Percentiles rank a stretch among this genome's conserved stretches.
Conservation (phyloP, 768 basidiomycete species). For the Russula lepida region DNA sequence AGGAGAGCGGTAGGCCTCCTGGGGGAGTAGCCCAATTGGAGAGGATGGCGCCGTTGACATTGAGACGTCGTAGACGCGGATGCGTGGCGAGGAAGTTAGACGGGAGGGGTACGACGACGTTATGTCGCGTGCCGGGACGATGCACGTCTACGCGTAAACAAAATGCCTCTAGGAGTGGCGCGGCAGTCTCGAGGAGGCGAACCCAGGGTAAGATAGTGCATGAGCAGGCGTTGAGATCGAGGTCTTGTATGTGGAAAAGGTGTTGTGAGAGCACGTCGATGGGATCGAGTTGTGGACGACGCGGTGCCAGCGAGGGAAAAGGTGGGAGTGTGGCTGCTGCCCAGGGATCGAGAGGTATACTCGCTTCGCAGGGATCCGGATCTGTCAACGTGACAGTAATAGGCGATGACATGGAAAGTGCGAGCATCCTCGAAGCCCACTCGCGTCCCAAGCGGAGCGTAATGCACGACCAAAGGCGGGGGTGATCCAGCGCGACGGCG, state of each 20-base stretch:
- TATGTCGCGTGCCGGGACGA: background rate
- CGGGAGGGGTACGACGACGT: background rate
- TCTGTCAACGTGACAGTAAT: background rate
- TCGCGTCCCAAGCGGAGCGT: background rate
- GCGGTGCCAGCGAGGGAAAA: background rate
- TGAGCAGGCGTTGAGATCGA: slow-evolving; percentile 4
- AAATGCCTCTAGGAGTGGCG: slow-evolving; percentile 7
- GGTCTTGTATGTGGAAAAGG: slow-evolving; percentile 11
- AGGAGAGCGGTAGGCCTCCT: background rate
- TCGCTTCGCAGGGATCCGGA: background rate
- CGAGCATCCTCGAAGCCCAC: slow-evolving; percentile 9
- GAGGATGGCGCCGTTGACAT: background rate
- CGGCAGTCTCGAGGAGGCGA: background rate
- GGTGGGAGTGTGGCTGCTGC: background rate
- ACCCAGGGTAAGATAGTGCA: background rate
- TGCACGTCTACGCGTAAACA: background rate
- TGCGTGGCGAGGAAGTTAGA: slow-evolving; percentile 5
- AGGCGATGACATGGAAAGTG: slow-evolving; percentile 5
- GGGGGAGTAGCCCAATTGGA: background rate
- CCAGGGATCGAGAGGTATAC: background rate
- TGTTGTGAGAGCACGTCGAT: slow-evolving; percentile 6
- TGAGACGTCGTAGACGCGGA: slow-evolving; percentile 5
- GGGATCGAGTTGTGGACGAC: background rate
- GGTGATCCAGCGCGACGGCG: slow-evolving; percentile 5
- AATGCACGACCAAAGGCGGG: slow-evolving; percentile 8